Evolutionary conservation across 345 rosid species (phyloP).

Genomic region (Isatis tinctoria): DNA sequence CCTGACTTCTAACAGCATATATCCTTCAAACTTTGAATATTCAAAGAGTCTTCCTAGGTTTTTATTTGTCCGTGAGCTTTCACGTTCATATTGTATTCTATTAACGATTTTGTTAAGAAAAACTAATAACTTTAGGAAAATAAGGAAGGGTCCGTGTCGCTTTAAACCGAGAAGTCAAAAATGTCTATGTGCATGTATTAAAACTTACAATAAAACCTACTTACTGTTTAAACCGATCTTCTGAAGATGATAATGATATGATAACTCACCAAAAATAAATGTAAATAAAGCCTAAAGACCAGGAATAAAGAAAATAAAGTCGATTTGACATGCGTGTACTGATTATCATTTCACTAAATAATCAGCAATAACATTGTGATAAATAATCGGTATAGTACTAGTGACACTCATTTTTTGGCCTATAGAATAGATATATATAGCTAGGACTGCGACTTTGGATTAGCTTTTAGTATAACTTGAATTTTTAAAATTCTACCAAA

Average conservation of each 20-base stretch:
- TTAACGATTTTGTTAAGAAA: background rate
- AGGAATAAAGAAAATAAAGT: slow-evolving; percentile 35
- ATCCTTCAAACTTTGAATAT: slow-evolving; percentile 34
- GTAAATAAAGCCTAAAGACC: slow-evolving; percentile 34
- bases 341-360: background rate
- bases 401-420: background rate
- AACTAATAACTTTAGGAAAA: slow-evolving; percentile 14
- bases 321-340: slow-evolving; percentile 27
- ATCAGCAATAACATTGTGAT: background rate
- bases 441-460: no score
- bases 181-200: slow-evolving; percentile 16
- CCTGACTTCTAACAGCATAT: slow-evolving; percentile 17
- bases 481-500: no score
- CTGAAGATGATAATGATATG: slow-evolving; percentile 4
- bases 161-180: slow-evolving; percentile 24
- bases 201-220: background rate
- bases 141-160: slow-evolving; percentile 32
- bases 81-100: background rate
- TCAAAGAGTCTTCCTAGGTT: slow-evolving; percentile 31
- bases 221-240: slow-evolving; percentile 18
- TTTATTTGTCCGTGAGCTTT: slow-evolving; percentile 23
- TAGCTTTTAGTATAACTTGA: no score
- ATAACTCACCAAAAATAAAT: slow-evolving; percentile 2
- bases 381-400: background rate
- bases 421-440: background rate